Evolutionary conservation across 345 rosid genomes (phyloP), one percentile per base, ranked within the genome.

Genomic region (Linum tenue): DNA sequence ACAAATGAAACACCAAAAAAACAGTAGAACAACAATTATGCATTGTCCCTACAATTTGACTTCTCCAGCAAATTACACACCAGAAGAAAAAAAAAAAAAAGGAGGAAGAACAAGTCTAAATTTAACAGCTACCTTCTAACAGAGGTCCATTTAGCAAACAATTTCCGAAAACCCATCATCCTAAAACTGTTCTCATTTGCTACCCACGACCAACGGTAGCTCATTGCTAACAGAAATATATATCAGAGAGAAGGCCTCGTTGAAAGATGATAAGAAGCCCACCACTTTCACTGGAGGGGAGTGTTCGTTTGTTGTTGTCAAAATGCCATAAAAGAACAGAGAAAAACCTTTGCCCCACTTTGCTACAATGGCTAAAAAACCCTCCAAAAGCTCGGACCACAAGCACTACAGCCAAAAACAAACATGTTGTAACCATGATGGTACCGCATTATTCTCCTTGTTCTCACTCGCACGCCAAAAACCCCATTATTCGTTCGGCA

Each of bases 1-100:
- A 83, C 71, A 65, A 62, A 58, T 71, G 35, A 64, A 72, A 69
- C 48, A 67, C 55, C 65, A 77, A 81, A 63, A 68, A 60, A 72
- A 69, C 51, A 69, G 64, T 42, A 60, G 60, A 66, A 60, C 68
- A 63, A 53, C 17, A 15, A 39, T 11, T 5, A 15, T 4, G 35
- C n/a, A n/a, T n/a, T n/a, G 42, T 55, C 37, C 14, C 68, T 64
- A 58, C 41, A 59, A 41, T 48, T 41, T 64, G 16, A 55, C 38
- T 55, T 55, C 7, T 1, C 31, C 7, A 16, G 56, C 39, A 38
- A 0, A 66, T 38, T 22, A 51, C n/a, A 55, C n/a, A n/a, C n/a
- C n/a, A n/a, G n/a, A n/a, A n/a, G n/a, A n/a, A n/a, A n/a, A n/a
- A n/a, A n/a, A n/a, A n/a, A n/a, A 22, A 39, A 64, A 11, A 48